Conservation (phyloP, 768 basidiomycete genomes). For the Termitomyces bulborhizus region DNA sequence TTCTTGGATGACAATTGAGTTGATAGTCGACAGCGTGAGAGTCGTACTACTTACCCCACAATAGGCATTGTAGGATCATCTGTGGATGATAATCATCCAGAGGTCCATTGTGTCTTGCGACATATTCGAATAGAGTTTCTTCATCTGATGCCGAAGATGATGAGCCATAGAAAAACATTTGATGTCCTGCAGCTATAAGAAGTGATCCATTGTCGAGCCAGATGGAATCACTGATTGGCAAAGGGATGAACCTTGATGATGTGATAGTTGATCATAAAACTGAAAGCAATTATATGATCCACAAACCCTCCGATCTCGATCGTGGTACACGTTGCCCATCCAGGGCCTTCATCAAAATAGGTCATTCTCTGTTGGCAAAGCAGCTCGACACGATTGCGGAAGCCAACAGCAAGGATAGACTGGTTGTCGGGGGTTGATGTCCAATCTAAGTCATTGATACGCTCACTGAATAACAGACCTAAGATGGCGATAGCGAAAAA, state of each 20-base stretch:
- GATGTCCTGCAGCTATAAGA: slow-evolving; percentile 75
- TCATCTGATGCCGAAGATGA: slow-evolving; percentile 16
- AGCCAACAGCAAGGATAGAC: slow-evolving; percentile 89
- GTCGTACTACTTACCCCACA: slow-evolving; percentile 64
- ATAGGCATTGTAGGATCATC: slow-evolving; percentile 83
- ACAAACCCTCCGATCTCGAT: slow-evolving; percentile 67
- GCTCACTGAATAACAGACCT: slow-evolving; percentile 31
- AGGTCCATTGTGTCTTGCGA: slow-evolving; percentile 80
- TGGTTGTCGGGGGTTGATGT: slow-evolving; percentile 85
- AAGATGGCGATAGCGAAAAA: not conserved
- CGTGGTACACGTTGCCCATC: slow-evolving; percentile 68
- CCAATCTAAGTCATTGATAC: slow-evolving; percentile 86
- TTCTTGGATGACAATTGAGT: slow-evolving; percentile 34
- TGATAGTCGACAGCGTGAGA: not conserved
- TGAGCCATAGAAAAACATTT: slow-evolving; percentile 76
- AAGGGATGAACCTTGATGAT: slow-evolving; percentile 59
- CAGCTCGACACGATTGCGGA: slow-evolving; percentile 71
- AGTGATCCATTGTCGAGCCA: slow-evolving; percentile 85
- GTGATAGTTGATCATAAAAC: not conserved
- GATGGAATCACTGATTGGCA: slow-evolving; percentile 82
- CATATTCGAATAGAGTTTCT: slow-evolving; percentile 72
- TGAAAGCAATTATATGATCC: not conserved
- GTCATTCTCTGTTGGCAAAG: slow-evolving; percentile 91
- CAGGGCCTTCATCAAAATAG: slow-evolving; percentile 78
- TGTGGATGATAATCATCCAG: slow-evolving; percentile 91